Base-by-base conservation (phyloP, 192 early-diverging fungal species). In the Backusella westeae region DNA sequence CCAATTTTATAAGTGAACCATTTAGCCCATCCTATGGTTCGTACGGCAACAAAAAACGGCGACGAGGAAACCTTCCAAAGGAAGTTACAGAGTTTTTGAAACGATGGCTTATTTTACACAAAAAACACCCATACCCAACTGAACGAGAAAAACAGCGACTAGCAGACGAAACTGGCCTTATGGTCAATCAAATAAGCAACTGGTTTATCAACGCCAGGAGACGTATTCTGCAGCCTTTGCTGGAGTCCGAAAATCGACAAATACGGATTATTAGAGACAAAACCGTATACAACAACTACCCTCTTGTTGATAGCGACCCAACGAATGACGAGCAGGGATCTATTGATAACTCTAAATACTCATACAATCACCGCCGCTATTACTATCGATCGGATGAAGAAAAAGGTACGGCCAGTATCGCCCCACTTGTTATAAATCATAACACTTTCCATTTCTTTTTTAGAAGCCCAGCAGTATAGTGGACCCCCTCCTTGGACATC, bases 131-230 rank as follows among this genome's bases (percentile, higher is more conserved):
- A 21, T 74, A 74, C 23, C 72, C 72, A 21, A 74, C 72, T 26
- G 72, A 74, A 26, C 34, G 38, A 39, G 72, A 74, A 65, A 74
- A 74, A 65, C 56, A 65, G 38, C 29, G 59, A 35, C 23, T 74
- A 4, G 72, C 72, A 36, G 34, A 65, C 4, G 53, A 65, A 39
- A 74, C 72, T 0, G 72, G 72, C 1, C 52, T 74, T n/a, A 74
- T 65, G 52, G 72, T 74, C n/a, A 74, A 63, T 39, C 72, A 74
- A 35, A 74, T 74, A 9, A 65, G 53, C 29, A 74, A 74, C 59
- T 74, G 72, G 72, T 74, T 74, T 63, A 74, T 74, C 4, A 74
- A 74, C 35, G 72, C 72, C 17, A 56, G 72, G 12, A 32, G 72
- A 32, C 72, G 72, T 65, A 74, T 74, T 0, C 15, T 74, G 4